Conservation (phyloP, 2,329 filamentous ascomycete genomes). For the Ophiostoma pallidulum region DNA sequence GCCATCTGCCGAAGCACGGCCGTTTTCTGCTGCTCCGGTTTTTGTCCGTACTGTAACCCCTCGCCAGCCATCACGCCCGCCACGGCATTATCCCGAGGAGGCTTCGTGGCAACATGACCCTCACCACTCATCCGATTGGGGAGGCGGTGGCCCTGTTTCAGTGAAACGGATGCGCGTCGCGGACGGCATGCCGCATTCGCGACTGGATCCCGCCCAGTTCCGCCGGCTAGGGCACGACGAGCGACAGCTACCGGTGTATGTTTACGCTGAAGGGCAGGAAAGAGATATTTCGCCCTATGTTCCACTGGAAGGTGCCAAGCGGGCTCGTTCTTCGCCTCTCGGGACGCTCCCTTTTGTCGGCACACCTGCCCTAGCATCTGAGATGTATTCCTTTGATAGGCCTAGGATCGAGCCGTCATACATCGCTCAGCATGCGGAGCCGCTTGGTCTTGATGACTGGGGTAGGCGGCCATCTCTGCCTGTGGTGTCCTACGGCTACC, state of each 20-base stretch:
- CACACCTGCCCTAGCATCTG: too few species aligned
- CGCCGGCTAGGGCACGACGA: not conserved
- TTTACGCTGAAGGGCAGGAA: not conserved
- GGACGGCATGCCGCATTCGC: not conserved
- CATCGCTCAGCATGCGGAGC: too few species aligned
- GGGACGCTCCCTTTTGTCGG: too few species aligned
- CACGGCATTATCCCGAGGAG: not conserved
- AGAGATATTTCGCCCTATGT: not conserved
- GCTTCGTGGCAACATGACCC: not conserved
- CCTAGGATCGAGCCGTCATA: too few species aligned
- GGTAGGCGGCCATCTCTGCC: too few species aligned
- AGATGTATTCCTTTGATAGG: too few species aligned
- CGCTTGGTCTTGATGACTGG: too few species aligned
- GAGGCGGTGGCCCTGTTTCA: not conserved
- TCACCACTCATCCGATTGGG: slow-evolving; percentile 4
- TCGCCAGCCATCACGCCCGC: slow-evolving; percentile 2
- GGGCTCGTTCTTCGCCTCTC: too few species aligned
- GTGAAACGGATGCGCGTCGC: slow-evolving; percentile 5
- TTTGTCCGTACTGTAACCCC: slow-evolving; percentile 17
- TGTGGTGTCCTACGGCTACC: too few species aligned
- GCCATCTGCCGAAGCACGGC: slow-evolving; percentile 31
- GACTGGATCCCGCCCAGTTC: not conserved
- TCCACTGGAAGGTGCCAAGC: too few species aligned
- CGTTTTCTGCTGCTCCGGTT: slow-evolving; percentile 9
- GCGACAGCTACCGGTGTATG: not conserved